Conservation (phyloP, 2,329 filamentous ascomycete species). For the Xylaria polymorpha region DNA sequence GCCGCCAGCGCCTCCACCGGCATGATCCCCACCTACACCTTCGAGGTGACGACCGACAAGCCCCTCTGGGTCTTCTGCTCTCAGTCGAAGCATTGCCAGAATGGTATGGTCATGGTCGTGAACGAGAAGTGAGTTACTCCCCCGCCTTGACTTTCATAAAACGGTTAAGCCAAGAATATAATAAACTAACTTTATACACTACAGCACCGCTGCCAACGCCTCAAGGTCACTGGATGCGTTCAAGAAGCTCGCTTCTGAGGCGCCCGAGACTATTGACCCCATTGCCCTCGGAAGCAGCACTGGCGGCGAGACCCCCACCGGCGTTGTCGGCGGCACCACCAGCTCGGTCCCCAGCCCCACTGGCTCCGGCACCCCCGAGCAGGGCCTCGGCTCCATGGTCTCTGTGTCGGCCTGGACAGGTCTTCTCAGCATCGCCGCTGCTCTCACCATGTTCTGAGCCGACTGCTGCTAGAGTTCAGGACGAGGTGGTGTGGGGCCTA, state of each 20-base stretch:
- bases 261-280: slow-evolving; percentile 50
- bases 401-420: slow-evolving; percentile 56
- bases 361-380: slow-evolving; percentile 27
- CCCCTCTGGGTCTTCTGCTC: slow-evolving; percentile 86
- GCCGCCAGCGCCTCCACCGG: slow-evolving; percentile 61
- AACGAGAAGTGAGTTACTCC: slow-evolving; percentile 72
- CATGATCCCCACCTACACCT: slow-evolving; percentile 74
- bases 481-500: background rate
- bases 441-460: slow-evolving; percentile 55
- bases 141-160: slow-evolving; percentile 18
- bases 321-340: slow-evolving; percentile 27
- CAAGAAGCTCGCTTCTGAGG: slow-evolving; percentile 54
- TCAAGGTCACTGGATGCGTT: slow-evolving; percentile 64
- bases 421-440: slow-evolving; percentile 57
- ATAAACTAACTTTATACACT: slow-evolving; percentile 10
- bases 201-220: slow-evolving; percentile 62
- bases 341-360: slow-evolving; percentile 39
- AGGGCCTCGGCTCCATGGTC: slow-evolving; percentile 45
- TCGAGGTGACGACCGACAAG: slow-evolving; percentile 74
- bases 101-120: slow-evolving; percentile 80
- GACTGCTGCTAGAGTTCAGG: background rate
- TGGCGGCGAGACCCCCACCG: slow-evolving; percentile 20
- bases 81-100: slow-evolving; percentile 78
- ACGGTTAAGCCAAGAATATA: background rate
- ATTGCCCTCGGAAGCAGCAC: slow-evolving; percentile 39